Evolutionary conservation across 345 rosid species (phyloP), one percentile per base, ranked within the genome.

Genomic region (Populus euphratica): DNA sequence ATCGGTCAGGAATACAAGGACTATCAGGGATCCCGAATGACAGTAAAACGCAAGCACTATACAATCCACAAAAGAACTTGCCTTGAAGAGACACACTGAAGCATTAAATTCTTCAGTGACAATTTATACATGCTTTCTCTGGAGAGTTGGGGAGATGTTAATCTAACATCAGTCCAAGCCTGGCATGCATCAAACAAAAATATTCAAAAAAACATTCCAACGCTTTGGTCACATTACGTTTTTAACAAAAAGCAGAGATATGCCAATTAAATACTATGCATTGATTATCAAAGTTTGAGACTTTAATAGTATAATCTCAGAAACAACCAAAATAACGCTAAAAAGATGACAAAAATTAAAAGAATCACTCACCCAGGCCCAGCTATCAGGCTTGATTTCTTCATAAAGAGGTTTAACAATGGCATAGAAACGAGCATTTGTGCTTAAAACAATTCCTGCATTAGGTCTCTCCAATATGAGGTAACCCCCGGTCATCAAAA

Each of bases 401-500:
- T 90, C 93, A 69, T 73, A 54, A 77, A 91, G 87, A 6, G 97
- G 97, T 80, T 89, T 93, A 68, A 93, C 90, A 78, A 96, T 89
- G 18, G 97, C 97, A 39, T 92, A 93, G 82, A 96, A 96, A 5
- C 99, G 93, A 56, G 97, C 98, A 85, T 85, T 91, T 5, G 99
- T 96, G 83, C 97, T 96, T 76, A 96, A 86, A 74, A 91, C 95
- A 81, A 93, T 80, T 77, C 99, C 99, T 27, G 99, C 85, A 81
- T 93, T 93, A 25, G 99, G 98, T 85, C 91, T 92, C 89, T 96
- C 99, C 76, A 96, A 82, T 76, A 96, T 82, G 20, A 96, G 93
- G 77, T 96, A 96, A 7, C 99, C 98, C 6, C 99, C 99, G 11
- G 97, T 88, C 84, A 96, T 82, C 91, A 96, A 87, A 69, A 96